Conservation (phyloP, 768 basidiomycete genomes). For the Phylloporus arenicola region DNA sequence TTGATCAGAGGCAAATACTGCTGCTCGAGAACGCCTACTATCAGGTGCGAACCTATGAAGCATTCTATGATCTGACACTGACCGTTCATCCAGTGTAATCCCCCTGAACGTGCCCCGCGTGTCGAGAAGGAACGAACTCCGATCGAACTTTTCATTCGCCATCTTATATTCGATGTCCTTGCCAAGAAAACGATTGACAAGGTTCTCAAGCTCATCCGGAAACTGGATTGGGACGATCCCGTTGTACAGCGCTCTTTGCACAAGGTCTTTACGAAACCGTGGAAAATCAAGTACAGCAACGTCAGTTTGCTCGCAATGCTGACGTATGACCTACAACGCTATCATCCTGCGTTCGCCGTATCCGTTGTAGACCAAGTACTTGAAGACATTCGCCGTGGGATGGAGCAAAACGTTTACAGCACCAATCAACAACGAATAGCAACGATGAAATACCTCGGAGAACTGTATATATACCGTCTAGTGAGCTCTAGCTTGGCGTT, state of each 20-base stretch:
- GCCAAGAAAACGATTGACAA: constrained; percentile 94
- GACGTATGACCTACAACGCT: constrained; percentile 90
- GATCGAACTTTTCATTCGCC: constrained; percentile 91
- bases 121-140: constrained; percentile 80
- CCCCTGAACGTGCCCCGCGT: constrained; percentile 85
- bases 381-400: constrained; percentile 83
- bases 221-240: constrained; percentile 91
- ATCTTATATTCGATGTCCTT: constrained; percentile 91
- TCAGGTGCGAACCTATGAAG: constrained; percentile 48
- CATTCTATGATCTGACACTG: constrained; percentile 6
- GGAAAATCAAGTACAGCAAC: constrained; percentile 94
- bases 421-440: constrained; percentile 91
- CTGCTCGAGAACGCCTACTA: constrained; percentile 98
- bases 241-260: constrained; percentile 57
- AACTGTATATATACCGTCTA: constrained; percentile 93
- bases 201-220: constrained; percentile 86
- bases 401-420: constrained; percentile 94
- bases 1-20: constrained; percentile 85
- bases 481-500: constrained; percentile 87
- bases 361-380: constrained; percentile 90
- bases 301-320: constrained; percentile 89
- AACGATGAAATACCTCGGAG: constrained; percentile 91
- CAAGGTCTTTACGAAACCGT: constrained; percentile 94
- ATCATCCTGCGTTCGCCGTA: constrained; percentile 84
- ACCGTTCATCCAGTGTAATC: constrained; percentile 71